Percentiles rank a stretch among this genome's conserved stretches.
phyloP scores from a whole-genome alignment of 805 yeast genomes.

The Metschnikowia baotianmanensis region DNA sequence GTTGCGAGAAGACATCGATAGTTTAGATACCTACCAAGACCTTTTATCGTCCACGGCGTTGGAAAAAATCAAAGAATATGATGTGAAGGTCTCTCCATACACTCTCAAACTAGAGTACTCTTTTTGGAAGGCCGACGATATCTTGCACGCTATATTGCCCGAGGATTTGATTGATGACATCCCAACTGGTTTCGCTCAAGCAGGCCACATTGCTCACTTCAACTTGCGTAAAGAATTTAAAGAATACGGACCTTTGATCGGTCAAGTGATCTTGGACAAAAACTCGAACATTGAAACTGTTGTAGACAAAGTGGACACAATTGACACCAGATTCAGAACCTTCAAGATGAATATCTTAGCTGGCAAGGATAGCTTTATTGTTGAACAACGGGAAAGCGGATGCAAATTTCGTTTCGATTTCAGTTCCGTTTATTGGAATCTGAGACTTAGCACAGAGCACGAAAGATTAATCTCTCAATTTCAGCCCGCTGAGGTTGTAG shows the following conservation, averaged over 20 bases:
- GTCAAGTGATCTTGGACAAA: constrained; percentile 87
- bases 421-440: constrained; percentile 95
- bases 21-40: constrained; percentile 33
- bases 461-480: constrained; percentile 69
- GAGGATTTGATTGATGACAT: constrained; percentile 62
- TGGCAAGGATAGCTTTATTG: constrained; percentile 72
- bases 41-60: constrained; percentile 43
- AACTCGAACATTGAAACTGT: constrained; percentile 80
- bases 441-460: constrained; percentile 92
- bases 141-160: constrained; percentile 75
- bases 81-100: constrained; percentile 51
- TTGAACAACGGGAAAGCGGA: constrained; percentile 83
- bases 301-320: constrained; percentile 85
- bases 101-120: constrained; percentile 60
- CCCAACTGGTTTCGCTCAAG: constrained; percentile 88
- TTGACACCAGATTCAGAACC: constrained; percentile 85
- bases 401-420: constrained; percentile 88
- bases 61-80: constrained; percentile 45
- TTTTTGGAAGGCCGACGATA: constrained; percentile 89
- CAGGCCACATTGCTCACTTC: constrained; percentile 95
- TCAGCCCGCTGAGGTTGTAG: constrained; percentile 68
- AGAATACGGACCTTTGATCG: constrained; percentile 78
- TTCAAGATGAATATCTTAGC: constrained; percentile 93
- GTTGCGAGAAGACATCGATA: constrained; percentile 50
- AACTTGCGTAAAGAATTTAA: constrained; percentile 81